Percentiles rank a stretch among this genome's conserved stretches.
Evolutionary conservation across 495 filamentous ascomycete species (phyloP).

Genomic region (Aspergillus bridgeri): DNA sequence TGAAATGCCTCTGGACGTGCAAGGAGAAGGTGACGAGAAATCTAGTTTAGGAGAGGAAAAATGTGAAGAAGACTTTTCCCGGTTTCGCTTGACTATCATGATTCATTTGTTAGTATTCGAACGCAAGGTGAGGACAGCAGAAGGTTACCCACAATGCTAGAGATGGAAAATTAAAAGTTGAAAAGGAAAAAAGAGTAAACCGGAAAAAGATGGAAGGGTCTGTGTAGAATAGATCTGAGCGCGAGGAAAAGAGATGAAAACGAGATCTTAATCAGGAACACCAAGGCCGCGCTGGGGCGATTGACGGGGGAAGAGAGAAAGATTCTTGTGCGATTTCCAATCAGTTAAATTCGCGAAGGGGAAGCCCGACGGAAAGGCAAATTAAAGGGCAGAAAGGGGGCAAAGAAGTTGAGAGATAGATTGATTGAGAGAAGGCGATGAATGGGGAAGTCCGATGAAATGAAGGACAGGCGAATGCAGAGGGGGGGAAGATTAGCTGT

Average conservation of each 20-base stretch:
- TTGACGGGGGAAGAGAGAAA: slow-evolving; percentile 16
- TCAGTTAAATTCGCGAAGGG: slow-evolving; percentile 16
- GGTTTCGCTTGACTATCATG: slow-evolving; percentile 20
- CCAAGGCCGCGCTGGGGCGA: neutral
- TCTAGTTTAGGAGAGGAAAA: slow-evolving; percentile 8
- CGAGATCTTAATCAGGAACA: neutral
- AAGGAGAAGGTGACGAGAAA: slow-evolving; percentile 1
- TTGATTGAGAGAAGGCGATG: slow-evolving; percentile 11
- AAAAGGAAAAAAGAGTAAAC: slow-evolving; percentile 16
- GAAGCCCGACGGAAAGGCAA: slow-evolving; percentile 9
- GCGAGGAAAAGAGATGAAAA: neutral
- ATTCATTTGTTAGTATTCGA: slow-evolving; percentile 14
- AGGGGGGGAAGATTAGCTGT: slow-evolving; percentile 1
- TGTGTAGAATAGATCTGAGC: neutral
- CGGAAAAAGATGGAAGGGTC: slow-evolving; percentile 12
- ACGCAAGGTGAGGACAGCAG: slow-evolving; percentile 7
- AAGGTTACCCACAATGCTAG: slow-evolving; percentile 36
- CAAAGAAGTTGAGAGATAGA: slow-evolving; percentile 5
- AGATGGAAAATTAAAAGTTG: slow-evolving; percentile 21
- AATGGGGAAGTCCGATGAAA: slow-evolving; percentile 13
- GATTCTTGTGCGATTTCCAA: slow-evolving; percentile 32
- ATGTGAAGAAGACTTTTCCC: too few species aligned
- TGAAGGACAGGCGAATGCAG: slow-evolving; percentile 16
- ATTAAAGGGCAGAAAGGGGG: slow-evolving; percentile 5
- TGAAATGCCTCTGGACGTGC: slow-evolving; percentile 6